Conservation (phyloP, 768 basidiomycete species). For the Rubroboletus satanas region DNA sequence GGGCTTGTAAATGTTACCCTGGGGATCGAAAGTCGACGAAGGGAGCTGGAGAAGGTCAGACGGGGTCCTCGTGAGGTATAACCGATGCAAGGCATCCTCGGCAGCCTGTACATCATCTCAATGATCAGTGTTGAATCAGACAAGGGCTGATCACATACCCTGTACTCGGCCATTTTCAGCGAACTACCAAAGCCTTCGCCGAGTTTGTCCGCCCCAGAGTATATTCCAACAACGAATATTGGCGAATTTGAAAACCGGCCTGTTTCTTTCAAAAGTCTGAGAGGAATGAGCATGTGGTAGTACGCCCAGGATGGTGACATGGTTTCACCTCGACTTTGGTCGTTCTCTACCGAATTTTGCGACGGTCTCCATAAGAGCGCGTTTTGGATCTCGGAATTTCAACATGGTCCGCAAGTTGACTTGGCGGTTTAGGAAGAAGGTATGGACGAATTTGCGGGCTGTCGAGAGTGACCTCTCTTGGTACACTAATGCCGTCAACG, state of each 20-base stretch:
- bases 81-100: conserved; percentile 77
- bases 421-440: conserved; percentile 82
- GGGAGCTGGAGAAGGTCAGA: conserved; percentile 66
- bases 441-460: conserved; percentile 86
- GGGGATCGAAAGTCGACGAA: conserved; percentile 65
- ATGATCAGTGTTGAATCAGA: neutral
- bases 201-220: conserved; percentile 75
- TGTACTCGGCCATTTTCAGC: conserved; percentile 90
- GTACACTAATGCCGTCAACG: conserved; percentile 85
- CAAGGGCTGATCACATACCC: conserved; percentile 46
- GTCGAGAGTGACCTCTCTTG: conserved; percentile 79
- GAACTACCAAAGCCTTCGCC: conserved; percentile 95
- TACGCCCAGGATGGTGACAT: neutral
- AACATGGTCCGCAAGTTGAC: conserved; percentile 77
- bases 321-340: conserved; percentile 60
- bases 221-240: conserved; percentile 94
- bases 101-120: conserved; percentile 52
- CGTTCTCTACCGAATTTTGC: conserved; percentile 61
- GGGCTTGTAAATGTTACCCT: conserved; percentile 50
- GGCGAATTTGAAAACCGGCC: conserved; percentile 90
- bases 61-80: conserved; percentile 79
- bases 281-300: neutral
- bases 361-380: conserved; percentile 69
- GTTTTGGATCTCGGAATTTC: conserved; percentile 81
- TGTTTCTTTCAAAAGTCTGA: conserved; percentile 85